Base-by-base conservation (phyloP, 2,329 filamentous ascomycete species). In the Diplodia sapinea region DNA sequence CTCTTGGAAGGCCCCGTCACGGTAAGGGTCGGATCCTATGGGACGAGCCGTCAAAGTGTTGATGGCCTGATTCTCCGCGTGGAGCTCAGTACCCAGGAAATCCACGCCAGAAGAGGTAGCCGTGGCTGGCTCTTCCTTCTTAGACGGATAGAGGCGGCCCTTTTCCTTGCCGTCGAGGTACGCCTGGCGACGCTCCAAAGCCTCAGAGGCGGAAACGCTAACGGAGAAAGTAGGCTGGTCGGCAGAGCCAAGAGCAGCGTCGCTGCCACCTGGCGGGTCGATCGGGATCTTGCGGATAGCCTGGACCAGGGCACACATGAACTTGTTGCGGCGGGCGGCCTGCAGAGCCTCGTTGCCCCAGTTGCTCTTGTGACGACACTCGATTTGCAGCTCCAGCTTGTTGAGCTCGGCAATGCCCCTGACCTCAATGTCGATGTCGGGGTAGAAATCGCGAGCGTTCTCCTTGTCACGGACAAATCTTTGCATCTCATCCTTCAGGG, bases 301-400 rank as follows among this genome's bases (percentile, higher is more conserved):
- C 9, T 93, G 80, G 4, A 95, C 89, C 68, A 99, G 83, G 0
- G 95, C 95, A 76, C 94, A 97, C 89, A 98, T 96, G 82, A 99
- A 98, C 80, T 97, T 98, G 77, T 91, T 96, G 69, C 94, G 89
- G 64, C 94, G 89, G 7, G 90, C 86, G 20, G 90, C 89, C 50
- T 94, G 91, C 50, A 97, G 86, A 1, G 87, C 85, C 72, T 97
- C 94, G 79, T 97, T 85, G 36, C 81, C 78, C 81, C 82, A 85
- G 71, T 84, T 85, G 72, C 78, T 80, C 78, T 98, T 98, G 84
- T 98, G 93, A 75, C 91, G 89, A 75, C 97, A 93, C 73, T 91
- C 89, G 49, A 97, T 85, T 73, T 89, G 88, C 66, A 99, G 87
- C 73, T 91, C 86, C 62, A 98, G 84, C 82, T 97, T 97, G 80